Evolutionary conservation across 345 rosid genomes (phyloP).

Genomic region (Linum lewisii): DNA sequence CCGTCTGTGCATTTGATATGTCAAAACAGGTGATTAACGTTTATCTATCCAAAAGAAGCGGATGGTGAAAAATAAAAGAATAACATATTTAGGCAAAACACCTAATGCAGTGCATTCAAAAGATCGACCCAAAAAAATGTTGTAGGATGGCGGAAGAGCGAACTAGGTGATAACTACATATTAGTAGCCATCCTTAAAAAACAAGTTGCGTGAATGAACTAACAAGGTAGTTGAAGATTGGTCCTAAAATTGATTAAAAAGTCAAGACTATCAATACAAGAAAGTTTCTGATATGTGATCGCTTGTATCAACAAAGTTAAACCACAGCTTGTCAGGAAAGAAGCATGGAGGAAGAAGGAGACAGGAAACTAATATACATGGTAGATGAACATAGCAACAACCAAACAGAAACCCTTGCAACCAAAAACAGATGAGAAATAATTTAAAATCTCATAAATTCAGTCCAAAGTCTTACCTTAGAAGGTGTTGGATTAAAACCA

Average conservation of each 20-base stretch:
- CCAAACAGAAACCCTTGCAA: background rate
- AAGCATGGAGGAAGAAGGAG: background rate
- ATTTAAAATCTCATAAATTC: background rate
- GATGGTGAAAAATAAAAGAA: background rate
- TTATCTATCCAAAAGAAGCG: background rate
- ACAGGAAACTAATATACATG: background rate
- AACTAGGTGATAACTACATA: no score
- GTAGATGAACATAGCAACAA: background rate
- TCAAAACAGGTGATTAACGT: background rate
- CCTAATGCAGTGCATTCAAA: background rate
- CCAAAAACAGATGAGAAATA: background rate
- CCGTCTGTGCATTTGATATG: slow-evolving; percentile 37
- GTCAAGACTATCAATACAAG: no score
- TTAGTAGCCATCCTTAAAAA: no score
- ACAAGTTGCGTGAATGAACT: no score
- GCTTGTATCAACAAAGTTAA: no score
- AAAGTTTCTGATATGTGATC: no score
- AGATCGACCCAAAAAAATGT: background rate
- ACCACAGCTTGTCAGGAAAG: no score
- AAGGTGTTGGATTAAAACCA: slow-evolving; percentile 61
- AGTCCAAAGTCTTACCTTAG: slow-evolving; percentile 35
- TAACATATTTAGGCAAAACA: background rate
- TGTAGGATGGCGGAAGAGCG: background rate
- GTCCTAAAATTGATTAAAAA: no score
- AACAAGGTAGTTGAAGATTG: no score